These are phyloP conservation scores for Exophiala xenobiotica DNA, from an alignment of 2,329 filamentous ascomycete genomes.

Conservation along the genomic window DNA sequence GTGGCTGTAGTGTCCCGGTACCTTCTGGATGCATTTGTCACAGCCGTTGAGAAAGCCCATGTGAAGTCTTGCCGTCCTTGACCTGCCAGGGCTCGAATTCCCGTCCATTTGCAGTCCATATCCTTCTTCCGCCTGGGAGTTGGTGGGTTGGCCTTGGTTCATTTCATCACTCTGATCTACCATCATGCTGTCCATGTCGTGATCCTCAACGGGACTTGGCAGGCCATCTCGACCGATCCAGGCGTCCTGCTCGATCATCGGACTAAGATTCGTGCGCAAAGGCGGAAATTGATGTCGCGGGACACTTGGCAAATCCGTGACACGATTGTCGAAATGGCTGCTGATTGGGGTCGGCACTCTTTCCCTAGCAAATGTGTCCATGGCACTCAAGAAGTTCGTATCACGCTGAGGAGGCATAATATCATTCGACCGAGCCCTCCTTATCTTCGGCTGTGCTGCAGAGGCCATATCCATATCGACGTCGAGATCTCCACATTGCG, in stretches of 20 bases:
- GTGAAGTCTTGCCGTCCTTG: constrained; percentile 56
- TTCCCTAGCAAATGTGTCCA: constrained; percentile 20
- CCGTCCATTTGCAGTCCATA: constrained; percentile 12
- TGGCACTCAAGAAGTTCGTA: constrained; percentile 13
- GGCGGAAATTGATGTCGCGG: constrained; percentile 27
- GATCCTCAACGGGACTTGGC: constrained; percentile 27
- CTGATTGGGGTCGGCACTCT: constrained; percentile 29
- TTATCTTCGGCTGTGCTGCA: constrained; percentile 7
- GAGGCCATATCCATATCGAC: constrained; percentile 17
- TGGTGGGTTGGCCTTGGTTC: too few relatives aligned
- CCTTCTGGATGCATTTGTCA: constrained; percentile 71
- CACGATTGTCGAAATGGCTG: constrained; percentile 26
- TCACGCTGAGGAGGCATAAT: constrained; percentile 25
- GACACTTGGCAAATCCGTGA: constrained; percentile 19
- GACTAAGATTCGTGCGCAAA: constrained; percentile 27
- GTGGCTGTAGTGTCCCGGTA: constrained; percentile 78
- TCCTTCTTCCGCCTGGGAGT: not conserved
- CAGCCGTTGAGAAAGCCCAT: constrained; percentile 78
- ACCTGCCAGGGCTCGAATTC: constrained; percentile 15
- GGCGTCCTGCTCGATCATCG: constrained; percentile 31
- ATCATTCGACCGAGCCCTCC: constrained; percentile 30
- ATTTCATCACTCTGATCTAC: constrained; percentile 14
- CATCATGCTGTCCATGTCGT: constrained; percentile 25
- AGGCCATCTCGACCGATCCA: constrained; percentile 27
- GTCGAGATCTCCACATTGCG: constrained; percentile 9